Percentiles rank a stretch among this genome's conserved stretches.
These are phyloP conservation scores for Penicillium mononematosum DNA, from an alignment of 495 filamentous ascomycete species.

Conservation along the genomic window DNA sequence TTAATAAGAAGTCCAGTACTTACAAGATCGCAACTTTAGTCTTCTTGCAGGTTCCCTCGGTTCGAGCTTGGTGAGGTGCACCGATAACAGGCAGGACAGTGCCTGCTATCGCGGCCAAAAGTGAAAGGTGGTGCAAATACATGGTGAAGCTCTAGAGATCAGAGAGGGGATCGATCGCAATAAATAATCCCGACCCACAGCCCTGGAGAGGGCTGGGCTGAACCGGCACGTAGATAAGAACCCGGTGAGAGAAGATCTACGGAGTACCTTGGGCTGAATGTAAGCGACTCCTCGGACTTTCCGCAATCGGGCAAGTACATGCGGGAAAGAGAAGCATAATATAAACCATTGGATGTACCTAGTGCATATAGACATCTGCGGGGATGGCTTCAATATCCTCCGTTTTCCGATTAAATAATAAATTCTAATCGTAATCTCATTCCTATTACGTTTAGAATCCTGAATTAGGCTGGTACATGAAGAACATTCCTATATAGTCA, in stretches of 20 bases:
- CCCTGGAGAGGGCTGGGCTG: not conserved
- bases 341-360: not conserved
- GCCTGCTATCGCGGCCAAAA: constrained; percentile 22
- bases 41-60: constrained; percentile 34
- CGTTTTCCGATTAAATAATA: not conserved
- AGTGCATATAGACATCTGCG: not conserved
- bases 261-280: not conserved
- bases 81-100: constrained; percentile 21
- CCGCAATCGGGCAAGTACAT: constrained; percentile 13
- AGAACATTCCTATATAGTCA: not conserved
- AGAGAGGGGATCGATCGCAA: not conserved
- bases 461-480: not conserved
- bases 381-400: not conserved
- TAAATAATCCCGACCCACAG: constrained; percentile 7
- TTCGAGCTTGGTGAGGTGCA: constrained; percentile 20
- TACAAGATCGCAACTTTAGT: constrained; percentile 43
- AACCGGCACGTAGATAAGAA: not conserved
- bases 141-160: constrained; percentile 9
- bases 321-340: constrained; percentile 4
- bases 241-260: constrained; percentile 1
- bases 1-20: constrained; percentile 2
- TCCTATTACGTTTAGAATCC: constrained; percentile 1
- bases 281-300: not conserved
- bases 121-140: constrained; percentile 20
- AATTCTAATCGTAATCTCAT: not conserved